Base-by-base conservation (phyloP, 2,329 filamentous ascomycete genomes). In the Aspergillus versicolor region DNA sequence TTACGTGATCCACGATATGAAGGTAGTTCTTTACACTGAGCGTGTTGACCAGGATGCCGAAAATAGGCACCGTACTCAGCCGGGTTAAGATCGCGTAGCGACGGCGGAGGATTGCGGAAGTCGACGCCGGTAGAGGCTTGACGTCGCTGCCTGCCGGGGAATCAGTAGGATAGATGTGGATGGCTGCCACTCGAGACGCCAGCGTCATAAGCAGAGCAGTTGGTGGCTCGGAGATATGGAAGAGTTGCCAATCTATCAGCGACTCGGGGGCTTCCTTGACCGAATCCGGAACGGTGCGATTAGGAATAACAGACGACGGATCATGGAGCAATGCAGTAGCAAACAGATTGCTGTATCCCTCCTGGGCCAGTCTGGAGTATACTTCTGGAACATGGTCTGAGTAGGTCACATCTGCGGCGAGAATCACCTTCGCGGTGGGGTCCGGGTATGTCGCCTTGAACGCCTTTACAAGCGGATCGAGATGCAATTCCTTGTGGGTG, bases 1-100 rank as follows among this genome's bases (percentile, higher is more conserved):
- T 87, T 32, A 97, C 82, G 54, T 88, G 82, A 13, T 88, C 82
- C 41, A 97, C 86, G 0, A 92, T 92, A 13, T 85, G 79, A 61
- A 97, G 82, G 77, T 97, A 97, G 71, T 97, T 95, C 58, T 88
- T 87, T 5, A 97, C 91, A 21, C 89, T 93, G 4, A 99, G 85
- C 0, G 94, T 99, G 75, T 97, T 97, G 74, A 99, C 92, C 1
- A 99, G 80, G 60, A 99, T 96, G 7, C 94, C 94, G 65, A 97
- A 91, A 50, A 97, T 86, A 19, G 91, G 87, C 0, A 88, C 89
- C 0, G 91, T 91, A 17, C 88, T 86, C 27, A 97, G 85, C 0
- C 86, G 86, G 2, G 93, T 88, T 11, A 97, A 82, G 57, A 94
- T 87, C 1, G 89, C 94, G 73, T 97, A 99, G 38, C 94, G 90